Percentiles rank a stretch among this genome's conserved stretches.
These are phyloP conservation scores for Talaromyces atroroseus DNA, from an alignment of 2,329 filamentous ascomycete genomes.

Conservation along the genomic window DNA sequence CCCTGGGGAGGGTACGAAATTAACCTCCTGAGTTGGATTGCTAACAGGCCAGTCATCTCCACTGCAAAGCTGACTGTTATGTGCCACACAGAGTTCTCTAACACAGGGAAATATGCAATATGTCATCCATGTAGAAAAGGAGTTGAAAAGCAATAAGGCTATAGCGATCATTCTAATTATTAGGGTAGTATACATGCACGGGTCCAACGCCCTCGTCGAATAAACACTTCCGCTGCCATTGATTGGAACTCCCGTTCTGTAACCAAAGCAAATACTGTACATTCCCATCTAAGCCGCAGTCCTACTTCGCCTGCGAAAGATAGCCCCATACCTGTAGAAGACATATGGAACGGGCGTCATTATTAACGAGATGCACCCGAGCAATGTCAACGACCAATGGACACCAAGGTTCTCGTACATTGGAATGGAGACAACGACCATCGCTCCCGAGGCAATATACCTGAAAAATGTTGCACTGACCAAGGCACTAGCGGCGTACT, in stretches of 20 bases:
- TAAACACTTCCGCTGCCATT: no score
- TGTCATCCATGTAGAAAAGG: not conserved
- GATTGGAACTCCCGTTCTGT: not conserved
- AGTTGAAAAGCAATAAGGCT: not conserved
- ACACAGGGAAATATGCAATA: no score
- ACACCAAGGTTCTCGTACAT: constrained; percentile 60
- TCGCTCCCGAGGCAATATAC: constrained; percentile 27
- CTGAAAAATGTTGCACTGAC: constrained; percentile 31
- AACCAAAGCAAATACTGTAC: not conserved
- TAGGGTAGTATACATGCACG: not conserved
- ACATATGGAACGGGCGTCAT: constrained; percentile 41
- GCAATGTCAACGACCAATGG: constrained; percentile 57
- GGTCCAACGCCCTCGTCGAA: no score
- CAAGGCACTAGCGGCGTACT: constrained; percentile 24
- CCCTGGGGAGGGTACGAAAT: no score
- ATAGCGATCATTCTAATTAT: not conserved
- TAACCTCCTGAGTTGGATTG: no score
- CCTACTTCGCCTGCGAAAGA: constrained; percentile 6
- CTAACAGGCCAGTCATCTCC: no score
- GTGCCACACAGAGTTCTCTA: no score
- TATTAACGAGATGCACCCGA: constrained; percentile 47
- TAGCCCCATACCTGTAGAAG: constrained; percentile 43
- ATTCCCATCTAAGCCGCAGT: not conserved
- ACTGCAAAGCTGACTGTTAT: no score
- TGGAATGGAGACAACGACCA: constrained; percentile 30